Conservation (phyloP, 2,329 filamentous ascomycete species). For the Juglanconis sp. region DNA sequence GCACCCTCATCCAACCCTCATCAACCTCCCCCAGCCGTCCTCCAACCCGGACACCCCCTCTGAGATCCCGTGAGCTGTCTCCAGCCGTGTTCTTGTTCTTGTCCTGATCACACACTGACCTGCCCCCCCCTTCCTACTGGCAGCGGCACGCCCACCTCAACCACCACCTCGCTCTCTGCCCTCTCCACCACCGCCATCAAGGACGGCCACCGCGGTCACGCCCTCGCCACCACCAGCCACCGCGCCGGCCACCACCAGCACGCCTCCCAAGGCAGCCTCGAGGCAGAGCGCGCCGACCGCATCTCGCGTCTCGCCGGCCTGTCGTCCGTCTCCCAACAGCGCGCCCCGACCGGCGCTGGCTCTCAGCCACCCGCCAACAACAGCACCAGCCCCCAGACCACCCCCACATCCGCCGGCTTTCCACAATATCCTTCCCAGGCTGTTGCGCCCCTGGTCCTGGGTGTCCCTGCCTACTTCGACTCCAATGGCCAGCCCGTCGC, state of each 20-base stretch:
- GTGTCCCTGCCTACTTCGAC: constrained; percentile 71
- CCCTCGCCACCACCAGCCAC: constrained; percentile 56
- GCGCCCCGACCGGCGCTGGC: constrained; percentile 41
- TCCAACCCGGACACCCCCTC: constrained; percentile 83
- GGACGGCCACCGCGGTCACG: constrained; percentile 85
- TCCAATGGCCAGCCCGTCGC: constrained; percentile 65
- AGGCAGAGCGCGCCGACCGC: constrained; percentile 89
- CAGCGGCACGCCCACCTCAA: constrained; percentile 89
- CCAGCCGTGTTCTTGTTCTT: not conserved
- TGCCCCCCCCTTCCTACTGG: constrained; percentile 18
- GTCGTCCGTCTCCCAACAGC: constrained; percentile 77
- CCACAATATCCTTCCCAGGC: constrained; percentile 25
- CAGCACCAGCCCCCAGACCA: constrained; percentile 42
- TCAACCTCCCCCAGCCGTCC: constrained; percentile 78
- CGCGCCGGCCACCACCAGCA: constrained; percentile 57
- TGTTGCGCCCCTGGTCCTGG: constrained; percentile 31
- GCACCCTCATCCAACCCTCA: constrained; percentile 60
- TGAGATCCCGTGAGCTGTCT: constrained; percentile 73
- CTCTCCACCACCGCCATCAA: constrained; percentile 95
- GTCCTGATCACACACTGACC: not conserved
- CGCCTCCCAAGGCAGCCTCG: constrained; percentile 69
- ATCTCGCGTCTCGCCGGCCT: constrained; percentile 93
- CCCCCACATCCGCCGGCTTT: constrained; percentile 47
- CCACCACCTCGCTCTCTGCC: constrained; percentile 85
- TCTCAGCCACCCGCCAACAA: constrained; percentile 31